Evolutionary conservation across 2,329 filamentous ascomycete species (phyloP).

Genomic region (Lasiodiplodia theobromae): DNA sequence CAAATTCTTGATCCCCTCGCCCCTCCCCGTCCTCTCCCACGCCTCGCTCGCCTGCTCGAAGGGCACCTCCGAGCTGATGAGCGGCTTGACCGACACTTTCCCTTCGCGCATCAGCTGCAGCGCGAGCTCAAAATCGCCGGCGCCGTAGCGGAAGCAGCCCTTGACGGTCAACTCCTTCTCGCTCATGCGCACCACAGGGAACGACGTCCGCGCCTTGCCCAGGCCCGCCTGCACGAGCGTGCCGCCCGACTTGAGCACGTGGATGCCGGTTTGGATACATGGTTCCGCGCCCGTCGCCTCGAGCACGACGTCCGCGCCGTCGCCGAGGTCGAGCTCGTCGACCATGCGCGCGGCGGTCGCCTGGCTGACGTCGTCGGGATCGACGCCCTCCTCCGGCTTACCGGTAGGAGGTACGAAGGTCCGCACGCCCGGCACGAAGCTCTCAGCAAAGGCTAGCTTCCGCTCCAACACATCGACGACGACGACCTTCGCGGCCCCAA

Average conservation of each 20-base stretch:
- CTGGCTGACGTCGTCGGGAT: background rate
- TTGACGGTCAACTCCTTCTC: constrained; percentile 36
- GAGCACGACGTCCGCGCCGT: constrained; percentile 36
- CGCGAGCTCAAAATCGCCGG: constrained; percentile 44
- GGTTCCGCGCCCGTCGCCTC: constrained; percentile 38
- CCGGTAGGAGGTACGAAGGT: constrained; percentile 28
- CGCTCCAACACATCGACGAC: constrained; percentile 79
- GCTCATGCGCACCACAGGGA: constrained; percentile 24
- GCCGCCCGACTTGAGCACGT: constrained; percentile 34
- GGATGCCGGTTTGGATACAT: constrained; percentile 35
- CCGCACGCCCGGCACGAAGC: constrained; percentile 62
- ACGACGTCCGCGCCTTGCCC: constrained; percentile 23
- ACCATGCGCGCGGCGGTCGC: constrained; percentile 28
- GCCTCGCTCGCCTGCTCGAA: constrained; percentile 42
- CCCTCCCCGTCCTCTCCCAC: constrained; percentile 42
- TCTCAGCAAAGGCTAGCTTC: constrained; percentile 76
- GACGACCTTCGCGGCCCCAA: constrained; percentile 78
- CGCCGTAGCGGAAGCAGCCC: constrained; percentile 43
- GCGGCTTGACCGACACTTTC: constrained; percentile 37
- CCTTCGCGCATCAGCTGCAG: constrained; percentile 37
- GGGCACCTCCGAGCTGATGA: constrained; percentile 41
- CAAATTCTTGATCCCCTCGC: constrained; percentile 45
- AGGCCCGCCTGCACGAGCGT: constrained; percentile 38
- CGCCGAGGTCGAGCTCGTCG: constrained; percentile 28
- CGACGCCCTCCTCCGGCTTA: background rate